A percentile compares a stretch with the other conserved stretches of the same genome.
Evolutionary conservation across 345 rosid genomes (phyloP).

Genomic region (Mangifera indica): DNA sequence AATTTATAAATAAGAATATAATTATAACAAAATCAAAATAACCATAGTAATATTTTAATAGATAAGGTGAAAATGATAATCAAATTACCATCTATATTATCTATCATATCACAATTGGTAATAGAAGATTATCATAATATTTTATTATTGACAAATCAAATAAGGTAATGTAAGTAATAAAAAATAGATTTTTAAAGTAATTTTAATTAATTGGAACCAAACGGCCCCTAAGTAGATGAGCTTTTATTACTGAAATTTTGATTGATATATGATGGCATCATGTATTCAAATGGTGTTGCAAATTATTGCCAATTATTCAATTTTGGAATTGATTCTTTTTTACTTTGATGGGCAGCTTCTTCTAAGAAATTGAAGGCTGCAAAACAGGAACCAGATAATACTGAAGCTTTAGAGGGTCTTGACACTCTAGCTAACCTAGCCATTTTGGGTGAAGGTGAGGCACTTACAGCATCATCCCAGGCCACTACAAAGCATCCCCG

Average conservation of each 20-base stretch:
- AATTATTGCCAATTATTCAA: slow-evolving; percentile 8
- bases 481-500: slow-evolving; percentile 90
- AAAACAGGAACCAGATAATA: slow-evolving; percentile 42
- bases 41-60: no score
- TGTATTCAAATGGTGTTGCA: slow-evolving; percentile 15
- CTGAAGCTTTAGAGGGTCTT: slow-evolving; percentile 58
- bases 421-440: slow-evolving; percentile 71
- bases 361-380: slow-evolving; percentile 54
- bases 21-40: no score
- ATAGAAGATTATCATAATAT: no score
- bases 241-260: slow-evolving; percentile 9
- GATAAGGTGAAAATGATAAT: no score
- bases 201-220: no score
- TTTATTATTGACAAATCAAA: no score
- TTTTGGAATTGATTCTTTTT: slow-evolving; percentile 14
- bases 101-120: no score
- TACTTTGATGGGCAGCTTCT: slow-evolving; percentile 32
- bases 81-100: no score
- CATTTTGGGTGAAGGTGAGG: slow-evolving; percentile 59
- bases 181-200: no score
- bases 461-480: slow-evolving; percentile 47
- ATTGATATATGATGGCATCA: slow-evolving; percentile 6
- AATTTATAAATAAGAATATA: no score
- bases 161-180: no score
- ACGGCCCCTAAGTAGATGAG: slow-evolving; percentile 7